phyloP scores from a whole-genome alignment of 1,284 basidiomycete genomes.

The Cryptococcus sp. region DNA sequence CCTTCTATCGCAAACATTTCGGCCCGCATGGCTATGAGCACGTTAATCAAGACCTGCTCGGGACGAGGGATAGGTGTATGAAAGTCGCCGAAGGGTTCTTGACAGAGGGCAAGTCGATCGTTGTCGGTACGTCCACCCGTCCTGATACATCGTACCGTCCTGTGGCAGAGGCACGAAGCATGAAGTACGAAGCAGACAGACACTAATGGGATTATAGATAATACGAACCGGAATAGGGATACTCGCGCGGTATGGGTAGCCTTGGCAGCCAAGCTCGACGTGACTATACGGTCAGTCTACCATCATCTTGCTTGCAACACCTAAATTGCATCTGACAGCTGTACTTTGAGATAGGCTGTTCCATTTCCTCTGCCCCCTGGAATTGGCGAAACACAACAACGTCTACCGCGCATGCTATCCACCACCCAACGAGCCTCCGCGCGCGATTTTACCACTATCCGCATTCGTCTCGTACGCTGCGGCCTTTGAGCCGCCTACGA shows the following conservation, averaged over 20 bases:
- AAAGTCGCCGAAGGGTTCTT: slow-evolving; percentile 65
- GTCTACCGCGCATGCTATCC: slow-evolving; percentile 69
- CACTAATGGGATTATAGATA: slow-evolving; percentile 62
- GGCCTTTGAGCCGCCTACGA: slow-evolving; percentile 66
- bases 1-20: slow-evolving; percentile 74
- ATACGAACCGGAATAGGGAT: slow-evolving; percentile 73
- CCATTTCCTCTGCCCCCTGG: slow-evolving; percentile 67
- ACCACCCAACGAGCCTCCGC: slow-evolving; percentile 39
- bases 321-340: neutral
- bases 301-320: neutral
- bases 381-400: slow-evolving; percentile 87
- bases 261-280: slow-evolving; percentile 61
- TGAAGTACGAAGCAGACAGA: no score
- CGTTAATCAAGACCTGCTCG: slow-evolving; percentile 80
- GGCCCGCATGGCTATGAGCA: slow-evolving; percentile 69
- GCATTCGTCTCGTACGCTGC: slow-evolving; percentile 66
- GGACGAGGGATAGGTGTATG: slow-evolving; percentile 70
- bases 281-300: slow-evolving; percentile 61
- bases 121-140: slow-evolving; percentile 64
- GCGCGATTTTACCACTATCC: slow-evolving; percentile 64
- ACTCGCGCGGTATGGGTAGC: slow-evolving; percentile 72
- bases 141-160: neutral
- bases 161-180: neutral
- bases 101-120: slow-evolving; percentile 64
- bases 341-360: slow-evolving; percentile 62